Conservation (phyloP, 2,329 filamentous ascomycete genomes). For the Aspergillus sp. region DNA sequence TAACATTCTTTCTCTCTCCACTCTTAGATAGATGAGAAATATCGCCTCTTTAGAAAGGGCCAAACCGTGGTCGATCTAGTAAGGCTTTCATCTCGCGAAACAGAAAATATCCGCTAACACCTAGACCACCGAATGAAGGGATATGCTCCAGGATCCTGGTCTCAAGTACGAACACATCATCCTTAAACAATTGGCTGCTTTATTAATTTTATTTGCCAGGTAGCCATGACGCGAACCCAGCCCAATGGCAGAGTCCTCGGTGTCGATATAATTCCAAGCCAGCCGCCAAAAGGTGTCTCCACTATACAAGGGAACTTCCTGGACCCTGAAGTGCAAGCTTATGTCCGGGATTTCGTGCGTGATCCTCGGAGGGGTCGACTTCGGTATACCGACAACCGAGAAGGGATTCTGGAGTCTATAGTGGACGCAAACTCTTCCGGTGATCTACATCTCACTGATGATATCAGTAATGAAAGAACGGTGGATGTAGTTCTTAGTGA, state of each 20-base stretch:
- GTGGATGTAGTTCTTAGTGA: slow-evolving; percentile 96
- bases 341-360: slow-evolving; percentile 76
- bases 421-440: not conserved
- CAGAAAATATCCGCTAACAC: slow-evolving; percentile 11
- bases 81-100: slow-evolving; percentile 26
- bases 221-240: slow-evolving; percentile 77
- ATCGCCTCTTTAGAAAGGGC: slow-evolving; percentile 75
- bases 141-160: slow-evolving; percentile 64
- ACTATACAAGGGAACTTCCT: slow-evolving; percentile 96
- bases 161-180: slow-evolving; percentile 47
- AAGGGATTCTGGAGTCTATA: not conserved
- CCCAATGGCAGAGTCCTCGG: slow-evolving; percentile 82
- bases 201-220: slow-evolving; percentile 54
- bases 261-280: slow-evolving; percentile 90
- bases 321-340: slow-evolving; percentile 70
- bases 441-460: not conserved
- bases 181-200: not conserved
- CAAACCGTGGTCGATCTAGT: slow-evolving; percentile 91
- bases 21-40: slow-evolving; percentile 76
- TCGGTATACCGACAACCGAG: slow-evolving; percentile 8
- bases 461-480: slow-evolving; percentile 47
- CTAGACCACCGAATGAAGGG: slow-evolving; percentile 34
- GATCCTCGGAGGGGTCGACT: slow-evolving; percentile 64
- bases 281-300: slow-evolving; percentile 88
- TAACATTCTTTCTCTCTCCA: not conserved